A percentile compares a stretch with the other conserved stretches of the same genome.
Evolutionary conservation across 2,329 filamentous ascomycete species (phyloP).

Genomic region (Passalora sequoiae): DNA sequence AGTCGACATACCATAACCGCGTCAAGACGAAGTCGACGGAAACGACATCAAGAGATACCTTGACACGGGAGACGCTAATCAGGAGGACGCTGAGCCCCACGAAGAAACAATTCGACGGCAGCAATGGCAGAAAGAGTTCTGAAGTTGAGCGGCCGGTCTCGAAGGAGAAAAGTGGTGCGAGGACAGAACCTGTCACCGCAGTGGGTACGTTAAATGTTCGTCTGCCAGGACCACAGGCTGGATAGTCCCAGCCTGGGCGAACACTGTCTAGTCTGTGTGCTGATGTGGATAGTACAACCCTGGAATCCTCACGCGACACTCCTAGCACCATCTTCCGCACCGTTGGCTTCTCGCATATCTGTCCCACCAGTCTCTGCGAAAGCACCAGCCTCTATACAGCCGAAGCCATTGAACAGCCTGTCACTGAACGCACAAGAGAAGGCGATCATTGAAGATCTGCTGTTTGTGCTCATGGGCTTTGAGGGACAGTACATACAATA

Average conservation of each 20-base stretch:
- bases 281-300: conserved; percentile 32
- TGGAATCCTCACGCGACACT: conserved; percentile 81
- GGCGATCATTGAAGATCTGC: conserved; percentile 78
- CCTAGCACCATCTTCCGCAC: conserved; percentile 62
- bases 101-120: conserved; percentile 13
- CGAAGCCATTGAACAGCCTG: conserved; percentile 62
- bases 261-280: too few species aligned
- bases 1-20: conserved; percentile 14
- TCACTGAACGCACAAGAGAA: conserved; percentile 78
- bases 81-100: conserved; percentile 19
- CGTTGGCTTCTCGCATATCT: conserved; percentile 65
- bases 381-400: conserved; percentile 64
- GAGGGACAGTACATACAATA: conserved; percentile 97
- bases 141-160: conserved; percentile 17
- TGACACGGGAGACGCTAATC: conserved; percentile 19
- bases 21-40: conserved; percentile 19
- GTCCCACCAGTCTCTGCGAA: conserved; percentile 58
- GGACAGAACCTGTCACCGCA: conserved; percentile 10
- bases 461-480: conserved; percentile 96
- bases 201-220: conserved; percentile 21
- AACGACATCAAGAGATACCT: conserved; percentile 16
- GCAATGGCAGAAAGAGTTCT: conserved; percentile 15
- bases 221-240: conserved; percentile 5
- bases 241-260: too few species aligned
- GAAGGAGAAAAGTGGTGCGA: conserved; percentile 12